phyloP scores from a whole-genome alignment of 805 yeast genomes.

The Hanseniaspora occidentalis region DNA sequence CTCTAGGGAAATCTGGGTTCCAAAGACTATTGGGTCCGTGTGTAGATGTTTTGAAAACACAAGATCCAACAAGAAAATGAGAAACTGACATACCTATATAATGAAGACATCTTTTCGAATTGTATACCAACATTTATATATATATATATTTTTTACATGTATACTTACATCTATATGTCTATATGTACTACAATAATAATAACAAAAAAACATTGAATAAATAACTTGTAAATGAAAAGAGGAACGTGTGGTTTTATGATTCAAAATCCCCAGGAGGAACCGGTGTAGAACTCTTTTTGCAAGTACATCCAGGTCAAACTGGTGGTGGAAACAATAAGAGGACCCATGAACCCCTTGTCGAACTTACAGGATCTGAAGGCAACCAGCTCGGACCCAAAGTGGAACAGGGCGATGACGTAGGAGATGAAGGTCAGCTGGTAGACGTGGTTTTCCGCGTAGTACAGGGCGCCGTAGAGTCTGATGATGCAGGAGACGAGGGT shows the following conservation, averaged over 20 bases:
- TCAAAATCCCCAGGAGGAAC: slow-evolving; percentile 13
- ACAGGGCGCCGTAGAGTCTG: slow-evolving; percentile 77
- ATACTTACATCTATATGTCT: neutral
- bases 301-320: slow-evolving; percentile 71
- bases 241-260: no score
- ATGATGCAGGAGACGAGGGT: slow-evolving; percentile 76
- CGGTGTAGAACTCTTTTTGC: slow-evolving; percentile 55
- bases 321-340: slow-evolving; percentile 65
- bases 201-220: no score
- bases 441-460: slow-evolving; percentile 54
- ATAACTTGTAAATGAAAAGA: no score
- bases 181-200: neutral
- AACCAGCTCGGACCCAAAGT: slow-evolving; percentile 76
- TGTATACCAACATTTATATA: neutral
- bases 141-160: neutral
- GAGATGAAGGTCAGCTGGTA: slow-evolving; percentile 72
- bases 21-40: slow-evolving; percentile 91
- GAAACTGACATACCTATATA: neutral
- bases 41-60: slow-evolving; percentile 72
- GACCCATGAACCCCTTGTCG: slow-evolving; percentile 84
- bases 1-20: slow-evolving; percentile 84
- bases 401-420: slow-evolving; percentile 70
- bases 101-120: no score
- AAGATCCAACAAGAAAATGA: slow-evolving; percentile 55
- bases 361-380: slow-evolving; percentile 66